These are phyloP conservation scores for Trichoderma asperellum DNA, from an alignment of 2,329 filamentous ascomycete genomes.

Conservation along the genomic window DNA sequence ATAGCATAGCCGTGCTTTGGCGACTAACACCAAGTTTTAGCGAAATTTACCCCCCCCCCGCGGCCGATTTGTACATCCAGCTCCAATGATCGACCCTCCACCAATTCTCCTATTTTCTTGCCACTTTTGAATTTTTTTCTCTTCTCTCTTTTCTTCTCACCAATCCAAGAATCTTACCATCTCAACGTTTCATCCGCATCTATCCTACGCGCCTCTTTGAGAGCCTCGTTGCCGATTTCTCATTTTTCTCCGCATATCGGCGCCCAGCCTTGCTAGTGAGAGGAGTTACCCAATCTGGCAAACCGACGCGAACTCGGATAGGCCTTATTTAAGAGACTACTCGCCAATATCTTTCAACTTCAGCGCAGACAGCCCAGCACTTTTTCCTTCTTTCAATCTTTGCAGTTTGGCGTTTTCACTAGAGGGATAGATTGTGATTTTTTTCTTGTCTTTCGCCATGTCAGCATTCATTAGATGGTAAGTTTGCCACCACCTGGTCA, in stretches of 20 bases:
- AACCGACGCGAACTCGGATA: conserved; percentile 13
- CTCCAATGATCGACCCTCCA: conserved; percentile 26
- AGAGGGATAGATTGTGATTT: conserved; percentile 12
- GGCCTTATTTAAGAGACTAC: conserved; percentile 8
- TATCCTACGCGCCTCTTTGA: background rate
- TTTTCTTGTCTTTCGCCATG: conserved; percentile 10
- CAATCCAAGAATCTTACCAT: background rate
- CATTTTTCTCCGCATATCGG: conserved; percentile 20
- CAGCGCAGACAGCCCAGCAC: background rate
- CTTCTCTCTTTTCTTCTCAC: background rate
- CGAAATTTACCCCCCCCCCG: conserved; percentile 33
- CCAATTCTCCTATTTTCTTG: conserved; percentile 27
- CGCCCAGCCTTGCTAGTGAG: conserved; percentile 14
- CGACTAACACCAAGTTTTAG: conserved; percentile 29
- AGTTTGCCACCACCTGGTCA: conserved; percentile 6
- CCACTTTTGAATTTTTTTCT: background rate
- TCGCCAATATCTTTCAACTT: background rate
- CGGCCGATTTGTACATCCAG: background rate
- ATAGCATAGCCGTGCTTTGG: conserved; percentile 16
- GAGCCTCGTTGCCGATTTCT: background rate
- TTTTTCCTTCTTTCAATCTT: background rate
- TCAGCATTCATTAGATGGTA: conserved; percentile 26
- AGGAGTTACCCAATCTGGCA: conserved; percentile 26
- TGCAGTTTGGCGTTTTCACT: conserved; percentile 17
- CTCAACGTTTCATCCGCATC: background rate